Evolutionary conservation across 495 filamentous ascomycete genomes (phyloP).

Genomic region (Annulohypoxylon maeteangense): DNA sequence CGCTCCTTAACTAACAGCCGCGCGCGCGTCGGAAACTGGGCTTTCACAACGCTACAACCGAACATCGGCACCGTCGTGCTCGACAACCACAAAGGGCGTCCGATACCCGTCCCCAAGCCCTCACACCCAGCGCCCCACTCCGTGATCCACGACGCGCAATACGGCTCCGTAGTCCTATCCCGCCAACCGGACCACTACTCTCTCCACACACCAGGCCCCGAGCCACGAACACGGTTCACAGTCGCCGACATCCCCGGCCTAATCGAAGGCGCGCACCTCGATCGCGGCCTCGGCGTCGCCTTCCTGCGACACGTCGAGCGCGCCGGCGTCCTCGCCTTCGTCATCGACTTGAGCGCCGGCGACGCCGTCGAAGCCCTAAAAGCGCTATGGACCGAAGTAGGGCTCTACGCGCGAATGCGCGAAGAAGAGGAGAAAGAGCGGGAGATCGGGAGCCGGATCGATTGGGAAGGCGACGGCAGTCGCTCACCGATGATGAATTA

Average conservation of each 20-base stretch:
- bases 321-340: conserved; percentile 90
- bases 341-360: conserved; percentile 83
- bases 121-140: conserved; percentile 52
- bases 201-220: conserved; percentile 37
- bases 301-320: conserved; percentile 96
- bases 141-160: conserved; percentile 44
- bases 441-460: conserved; percentile 55
- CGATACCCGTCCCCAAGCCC: conserved; percentile 46
- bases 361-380: conserved; percentile 82
- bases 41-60: conserved; percentile 92
- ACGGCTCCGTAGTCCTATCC: conserved; percentile 44
- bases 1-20: conserved; percentile 86
- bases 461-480: conserved; percentile 52
- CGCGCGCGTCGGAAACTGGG: conserved; percentile 92
- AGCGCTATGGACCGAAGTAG: conserved; percentile 87
- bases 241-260: conserved; percentile 96
- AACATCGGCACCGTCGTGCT: conserved; percentile 95
- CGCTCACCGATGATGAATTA: conserved; percentile 12
- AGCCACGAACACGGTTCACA: conserved; percentile 79
- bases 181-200: conserved; percentile 15
- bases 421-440: conserved; percentile 67
- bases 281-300: conserved; percentile 88
- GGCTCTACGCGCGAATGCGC: conserved; percentile 82
- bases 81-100: conserved; percentile 79
- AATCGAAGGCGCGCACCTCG: conserved; percentile 88